Evolutionary conservation across 1,284 basidiomycete genomes (phyloP), one percentile per base, ranked within the genome.

Genomic region (Trichosporon faecale): DNA sequence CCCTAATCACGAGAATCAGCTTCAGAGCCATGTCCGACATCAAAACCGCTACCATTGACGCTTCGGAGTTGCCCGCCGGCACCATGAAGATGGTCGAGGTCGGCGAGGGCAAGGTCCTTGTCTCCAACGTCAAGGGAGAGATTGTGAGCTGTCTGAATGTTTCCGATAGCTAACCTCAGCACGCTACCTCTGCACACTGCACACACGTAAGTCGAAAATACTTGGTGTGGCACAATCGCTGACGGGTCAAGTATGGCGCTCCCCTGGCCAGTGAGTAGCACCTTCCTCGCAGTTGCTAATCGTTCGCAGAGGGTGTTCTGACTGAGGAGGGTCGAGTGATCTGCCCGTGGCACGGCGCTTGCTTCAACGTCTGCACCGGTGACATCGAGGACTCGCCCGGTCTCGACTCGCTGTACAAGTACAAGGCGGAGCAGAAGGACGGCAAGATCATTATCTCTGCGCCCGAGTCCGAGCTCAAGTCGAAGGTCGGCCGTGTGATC

Each of bases 311-410:
- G 81, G 94, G 94, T 71, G 89, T 93, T 7, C 86, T 96, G 66
- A 89, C 91, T 9, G 87, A 89, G 33, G 90, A 92, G 77, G 93
- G 91, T 7, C 85, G 92, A 74, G 87, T 95, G 49, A 89, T 92
- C 66, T 93, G 93, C 79, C 93, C 93, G 7, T 95, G 93, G 93
- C 93, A 95, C 81, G 93, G 93, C 85, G 94, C 94, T 44, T 95
- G 93, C 85, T 96, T 95, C 87, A 91, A 91, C 75, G 88, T 93
- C 61, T 90, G 89, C 84, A 91, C 88, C 2, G 85, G 85, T 57
- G 86, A 87, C 67, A 83, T 84, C 68, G 94, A 97, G 86, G 94
- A 98, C 81, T 91, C 94, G 0, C 95, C 95, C 8, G 95, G 93
- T 11, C 90, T 94, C 23, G 87, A 89, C 78, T 89, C 91, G n/a